These are phyloP conservation scores for Moesziomyces sp. DNA, from an alignment of 1,284 basidiomycete species.

Conservation along the genomic window DNA sequence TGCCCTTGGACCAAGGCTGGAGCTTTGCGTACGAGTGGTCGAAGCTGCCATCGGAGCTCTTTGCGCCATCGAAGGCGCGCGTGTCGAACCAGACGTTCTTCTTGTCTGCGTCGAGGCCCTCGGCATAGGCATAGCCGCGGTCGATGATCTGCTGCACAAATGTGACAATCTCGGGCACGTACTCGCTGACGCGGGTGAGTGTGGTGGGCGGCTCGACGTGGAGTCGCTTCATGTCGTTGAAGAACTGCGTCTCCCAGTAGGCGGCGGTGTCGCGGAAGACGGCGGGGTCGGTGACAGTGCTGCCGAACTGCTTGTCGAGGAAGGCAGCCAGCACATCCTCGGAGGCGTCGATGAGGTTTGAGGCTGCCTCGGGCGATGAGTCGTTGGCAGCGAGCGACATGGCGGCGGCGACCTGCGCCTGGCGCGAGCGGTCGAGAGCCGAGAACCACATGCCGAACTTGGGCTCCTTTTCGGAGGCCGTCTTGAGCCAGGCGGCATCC, in stretches of 20 bases:
- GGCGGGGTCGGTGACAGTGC: slow-evolving; percentile 84
- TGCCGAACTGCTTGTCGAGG: slow-evolving; percentile 70
- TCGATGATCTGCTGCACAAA: slow-evolving; percentile 88
- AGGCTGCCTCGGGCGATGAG: slow-evolving; percentile 36
- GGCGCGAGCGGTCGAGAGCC: slow-evolving; percentile 59
- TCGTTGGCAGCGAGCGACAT: slow-evolving; percentile 54
- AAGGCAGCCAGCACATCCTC: slow-evolving; percentile 59
- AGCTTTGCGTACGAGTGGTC: slow-evolving; percentile 87
- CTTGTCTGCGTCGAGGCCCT: slow-evolving; percentile 52
- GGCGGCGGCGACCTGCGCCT: slow-evolving; percentile 61
- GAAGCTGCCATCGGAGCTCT: slow-evolving; percentile 45
- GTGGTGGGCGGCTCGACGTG: slow-evolving; percentile 88
- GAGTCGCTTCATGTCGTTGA: slow-evolving; percentile 89
- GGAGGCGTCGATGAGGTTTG: slow-evolving; percentile 54
- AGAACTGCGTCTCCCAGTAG: slow-evolving; percentile 90
- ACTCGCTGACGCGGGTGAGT: slow-evolving; percentile 95
- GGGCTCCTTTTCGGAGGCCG: slow-evolving; percentile 55
- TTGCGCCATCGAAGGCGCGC: slow-evolving; percentile 79
- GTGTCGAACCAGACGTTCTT: slow-evolving; percentile 90
- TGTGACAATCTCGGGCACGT: slow-evolving; percentile 90
- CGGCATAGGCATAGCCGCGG: slow-evolving; percentile 86
- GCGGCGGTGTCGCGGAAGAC: slow-evolving; percentile 86
- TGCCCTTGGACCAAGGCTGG: slow-evolving; percentile 94
- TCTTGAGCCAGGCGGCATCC: slow-evolving; percentile 55
- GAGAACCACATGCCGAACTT: slow-evolving; percentile 64